Conservation (phyloP, 2,329 filamentous ascomycete species). For the Phoma sp. region DNA sequence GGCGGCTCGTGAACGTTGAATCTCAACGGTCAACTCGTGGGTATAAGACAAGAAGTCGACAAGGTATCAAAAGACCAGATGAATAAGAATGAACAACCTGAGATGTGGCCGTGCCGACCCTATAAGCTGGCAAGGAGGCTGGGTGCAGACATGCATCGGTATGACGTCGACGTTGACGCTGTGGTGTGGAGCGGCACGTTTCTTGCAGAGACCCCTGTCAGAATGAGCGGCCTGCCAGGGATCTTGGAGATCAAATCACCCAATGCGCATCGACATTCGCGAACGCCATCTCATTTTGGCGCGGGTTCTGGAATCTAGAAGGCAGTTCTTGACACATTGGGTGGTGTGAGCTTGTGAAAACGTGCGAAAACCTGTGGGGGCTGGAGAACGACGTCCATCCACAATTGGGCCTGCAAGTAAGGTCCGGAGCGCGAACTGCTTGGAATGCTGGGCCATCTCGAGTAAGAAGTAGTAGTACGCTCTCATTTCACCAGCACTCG, state of each 20-base stretch:
- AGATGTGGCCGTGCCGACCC: slow-evolving; percentile 33
- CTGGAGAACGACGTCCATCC: neutral
- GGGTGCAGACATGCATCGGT: slow-evolving; percentile 26
- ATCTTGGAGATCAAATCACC: slow-evolving; percentile 34
- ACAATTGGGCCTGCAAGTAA: neutral
- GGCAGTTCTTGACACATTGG: slow-evolving; percentile 11
- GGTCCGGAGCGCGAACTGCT: neutral
- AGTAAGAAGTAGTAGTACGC: neutral
- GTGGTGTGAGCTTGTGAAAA: slow-evolving; percentile 13
- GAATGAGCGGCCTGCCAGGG: slow-evolving; percentile 29
- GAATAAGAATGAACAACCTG: slow-evolving; percentile 9
- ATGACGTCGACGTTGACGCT: slow-evolving; percentile 44
- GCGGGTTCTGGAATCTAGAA: slow-evolving; percentile 8
- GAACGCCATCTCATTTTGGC: slow-evolving; percentile 23
- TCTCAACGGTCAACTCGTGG: slow-evolving; percentile 16
- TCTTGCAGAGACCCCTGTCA: slow-evolving; percentile 37
- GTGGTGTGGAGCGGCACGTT: slow-evolving; percentile 28
- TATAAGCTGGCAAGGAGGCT: slow-evolving; percentile 35
- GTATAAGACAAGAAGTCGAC: slow-evolving; percentile 7
- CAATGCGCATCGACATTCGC: slow-evolving; percentile 35
- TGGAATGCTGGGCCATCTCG: slow-evolving; percentile 3
- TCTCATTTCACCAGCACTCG: slow-evolving; percentile 3
- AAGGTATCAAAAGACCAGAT: slow-evolving; percentile 9
- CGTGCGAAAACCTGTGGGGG: slow-evolving; percentile 13
- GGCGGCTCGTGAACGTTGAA: slow-evolving; percentile 15